Evolutionary conservation across 768 basidiomycete genomes (phyloP).

Genomic region (Mrakia blollopis): DNA sequence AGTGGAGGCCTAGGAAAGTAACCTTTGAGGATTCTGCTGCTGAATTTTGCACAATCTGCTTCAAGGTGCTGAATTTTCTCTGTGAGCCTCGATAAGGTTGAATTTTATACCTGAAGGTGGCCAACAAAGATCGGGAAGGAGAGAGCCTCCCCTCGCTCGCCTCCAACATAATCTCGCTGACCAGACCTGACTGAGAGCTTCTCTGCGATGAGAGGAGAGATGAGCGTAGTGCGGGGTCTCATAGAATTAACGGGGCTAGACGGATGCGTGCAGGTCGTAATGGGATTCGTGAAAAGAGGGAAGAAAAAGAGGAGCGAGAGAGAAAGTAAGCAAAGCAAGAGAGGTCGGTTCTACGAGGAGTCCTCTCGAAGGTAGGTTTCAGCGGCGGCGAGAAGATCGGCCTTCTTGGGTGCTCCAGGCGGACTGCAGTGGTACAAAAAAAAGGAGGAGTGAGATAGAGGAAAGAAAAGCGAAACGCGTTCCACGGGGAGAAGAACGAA

Average conservation of each 20-base stretch:
- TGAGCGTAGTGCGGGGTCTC: background rate
- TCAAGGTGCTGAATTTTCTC: too few relatives aligned
- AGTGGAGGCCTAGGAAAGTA: too few relatives aligned
- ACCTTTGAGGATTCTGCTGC: too few relatives aligned
- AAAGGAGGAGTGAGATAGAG: background rate
- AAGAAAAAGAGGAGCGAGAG: background rate
- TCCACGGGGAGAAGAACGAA: background rate
- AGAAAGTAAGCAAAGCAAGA: background rate
- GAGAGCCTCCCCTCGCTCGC: too few relatives aligned
- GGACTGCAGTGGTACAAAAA: background rate
- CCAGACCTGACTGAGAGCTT: too few relatives aligned
- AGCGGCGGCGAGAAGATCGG: slow-evolving; percentile 19
- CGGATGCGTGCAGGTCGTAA: background rate
- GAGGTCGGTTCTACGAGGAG: background rate
- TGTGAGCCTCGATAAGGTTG: too few relatives aligned
- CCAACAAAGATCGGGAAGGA: too few relatives aligned
- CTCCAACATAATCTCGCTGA: too few relatives aligned
- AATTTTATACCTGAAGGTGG: too few relatives aligned
- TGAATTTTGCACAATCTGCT: too few relatives aligned
- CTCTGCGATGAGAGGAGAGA: too few relatives aligned
- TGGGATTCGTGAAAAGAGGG: background rate
- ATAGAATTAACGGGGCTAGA: background rate
- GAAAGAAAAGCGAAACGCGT: background rate
- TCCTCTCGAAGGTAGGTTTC: slow-evolving; percentile 4
- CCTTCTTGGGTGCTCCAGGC: background rate